Evolutionary conservation across 768 basidiomycete species (phyloP).

Genomic region (Ramaria rubella): DNA sequence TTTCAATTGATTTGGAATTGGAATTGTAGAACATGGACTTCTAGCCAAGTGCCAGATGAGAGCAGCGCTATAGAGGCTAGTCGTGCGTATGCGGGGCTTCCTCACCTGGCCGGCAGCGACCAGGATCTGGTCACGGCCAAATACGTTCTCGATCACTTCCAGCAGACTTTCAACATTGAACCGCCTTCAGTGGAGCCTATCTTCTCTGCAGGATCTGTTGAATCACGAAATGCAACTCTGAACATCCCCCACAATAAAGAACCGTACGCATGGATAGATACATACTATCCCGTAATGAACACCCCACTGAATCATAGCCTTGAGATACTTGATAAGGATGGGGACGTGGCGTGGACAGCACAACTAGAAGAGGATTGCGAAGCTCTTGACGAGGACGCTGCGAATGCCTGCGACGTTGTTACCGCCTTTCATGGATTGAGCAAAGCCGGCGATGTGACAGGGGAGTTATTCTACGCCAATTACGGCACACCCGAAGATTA

Average conservation of each 20-base stretch:
- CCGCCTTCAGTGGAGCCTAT: slow-evolving; percentile 40
- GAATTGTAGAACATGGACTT: not conserved
- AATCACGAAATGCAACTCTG: slow-evolving; percentile 64
- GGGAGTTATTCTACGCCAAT: slow-evolving; percentile 69
- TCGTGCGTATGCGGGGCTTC: slow-evolving; percentile 54
- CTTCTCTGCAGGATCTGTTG: slow-evolving; percentile 61
- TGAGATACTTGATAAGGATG: slow-evolving; percentile 54
- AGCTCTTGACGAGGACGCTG: slow-evolving; percentile 64
- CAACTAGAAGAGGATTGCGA: slow-evolving; percentile 71
- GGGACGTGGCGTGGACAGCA: slow-evolving; percentile 55
- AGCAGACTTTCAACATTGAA: slow-evolving; percentile 51
- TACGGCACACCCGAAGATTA: slow-evolving; percentile 75
- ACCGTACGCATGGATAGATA: slow-evolving; percentile 76
- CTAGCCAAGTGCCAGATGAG: slow-evolving; percentile 48
- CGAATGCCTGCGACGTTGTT: slow-evolving; percentile 56
- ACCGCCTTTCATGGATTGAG: slow-evolving; percentile 87
- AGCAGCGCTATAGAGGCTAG: slow-evolving; percentile 55
- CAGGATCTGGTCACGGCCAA: slow-evolving; percentile 60
- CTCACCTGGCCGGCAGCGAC: slow-evolving; percentile 63
- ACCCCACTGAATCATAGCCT: slow-evolving; percentile 63
- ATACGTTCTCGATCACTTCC: slow-evolving; percentile 60
- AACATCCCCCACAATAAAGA: slow-evolving; percentile 35
- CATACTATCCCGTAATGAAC: slow-evolving; percentile 86
- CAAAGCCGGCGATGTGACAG: slow-evolving; percentile 65
- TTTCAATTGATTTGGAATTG: not conserved